Conservation (phyloP, 225 moss, liverwort and hornwort genomes). For the Physcomitrellopsis africana region DNA sequence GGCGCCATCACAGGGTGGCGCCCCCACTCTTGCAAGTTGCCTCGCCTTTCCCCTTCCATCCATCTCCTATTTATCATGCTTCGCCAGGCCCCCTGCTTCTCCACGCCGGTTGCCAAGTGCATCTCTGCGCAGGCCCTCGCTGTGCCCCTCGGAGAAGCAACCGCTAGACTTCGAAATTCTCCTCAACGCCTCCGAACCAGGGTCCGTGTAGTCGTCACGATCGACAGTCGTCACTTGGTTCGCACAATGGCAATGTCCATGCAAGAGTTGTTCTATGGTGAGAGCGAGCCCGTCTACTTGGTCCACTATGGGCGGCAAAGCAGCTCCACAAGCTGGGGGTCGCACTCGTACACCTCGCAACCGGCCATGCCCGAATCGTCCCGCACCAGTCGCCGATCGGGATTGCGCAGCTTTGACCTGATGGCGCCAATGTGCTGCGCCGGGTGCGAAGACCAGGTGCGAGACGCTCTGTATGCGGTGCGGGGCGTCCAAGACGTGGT, state of each 20-base stretch:
- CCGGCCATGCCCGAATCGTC: neutral
- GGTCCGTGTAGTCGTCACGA: too few species aligned
- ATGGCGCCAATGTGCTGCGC: slow-evolving; percentile 50
- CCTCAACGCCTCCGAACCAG: too few species aligned
- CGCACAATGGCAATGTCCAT: slow-evolving; percentile 19
- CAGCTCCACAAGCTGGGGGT: neutral
- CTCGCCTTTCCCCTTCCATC: too few species aligned
- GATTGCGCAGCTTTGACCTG: slow-evolving; percentile 32
- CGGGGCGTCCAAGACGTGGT: slow-evolving; percentile 32
- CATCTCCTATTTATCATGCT: too few species aligned
- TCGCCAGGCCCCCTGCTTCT: too few species aligned
- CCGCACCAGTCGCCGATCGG: neutral
- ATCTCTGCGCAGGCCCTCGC: too few species aligned
- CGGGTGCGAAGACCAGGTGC: slow-evolving; percentile 42
- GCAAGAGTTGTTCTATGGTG: slow-evolving; percentile 36
- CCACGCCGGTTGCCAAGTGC: too few species aligned
- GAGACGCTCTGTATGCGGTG: slow-evolving; percentile 29
- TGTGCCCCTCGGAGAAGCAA: too few species aligned
- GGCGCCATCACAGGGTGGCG: too few species aligned
- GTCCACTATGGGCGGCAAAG: neutral
- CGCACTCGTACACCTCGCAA: neutral
- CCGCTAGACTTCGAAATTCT: too few species aligned
- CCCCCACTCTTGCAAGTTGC: too few species aligned
- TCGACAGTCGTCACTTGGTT: too few species aligned
- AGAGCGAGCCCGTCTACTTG: slow-evolving; percentile 1